Conservation (phyloP, 257 asterid species). For the Anisodus acutangulus region DNA sequence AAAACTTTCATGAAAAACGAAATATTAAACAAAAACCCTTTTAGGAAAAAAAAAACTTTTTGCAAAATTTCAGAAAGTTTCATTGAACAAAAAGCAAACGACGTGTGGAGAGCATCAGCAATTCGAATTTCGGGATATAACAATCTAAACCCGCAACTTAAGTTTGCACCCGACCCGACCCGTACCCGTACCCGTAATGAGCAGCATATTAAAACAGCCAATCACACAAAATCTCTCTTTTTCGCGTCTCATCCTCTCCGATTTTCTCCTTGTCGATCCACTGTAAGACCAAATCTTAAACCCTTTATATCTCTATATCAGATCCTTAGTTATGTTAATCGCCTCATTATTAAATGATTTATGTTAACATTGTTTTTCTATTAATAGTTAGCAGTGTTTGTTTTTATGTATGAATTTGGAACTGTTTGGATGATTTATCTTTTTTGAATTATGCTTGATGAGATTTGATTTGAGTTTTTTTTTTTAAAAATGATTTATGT, state of each 20-base stretch:
- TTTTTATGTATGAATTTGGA: background rate
- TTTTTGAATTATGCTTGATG: background rate
- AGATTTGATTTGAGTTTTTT: background rate
- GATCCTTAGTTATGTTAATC: background rate
- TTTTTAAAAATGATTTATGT: background rate
- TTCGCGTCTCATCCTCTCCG: constrained; percentile 32
- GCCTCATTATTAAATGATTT: background rate
- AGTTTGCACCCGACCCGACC: background rate
- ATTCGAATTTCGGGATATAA: background rate
- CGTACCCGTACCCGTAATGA: background rate
- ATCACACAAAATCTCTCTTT: background rate
- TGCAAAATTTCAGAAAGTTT: background rate
- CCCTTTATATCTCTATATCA: constrained; percentile 11
- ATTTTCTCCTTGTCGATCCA: constrained; percentile 46
- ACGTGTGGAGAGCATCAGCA: background rate
- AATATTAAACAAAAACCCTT: background rate
- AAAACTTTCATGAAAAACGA: background rate
- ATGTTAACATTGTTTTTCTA: background rate
- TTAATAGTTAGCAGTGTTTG: background rate
- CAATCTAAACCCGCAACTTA: background rate
- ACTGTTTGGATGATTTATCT: background rate
- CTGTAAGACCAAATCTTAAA: constrained; percentile 45
- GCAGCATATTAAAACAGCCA: background rate
- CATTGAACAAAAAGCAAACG: background rate
- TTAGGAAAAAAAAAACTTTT: background rate